Conservation (phyloP, 192 early-diverging fungal species). For the Polychytrium aggregatum region DNA sequence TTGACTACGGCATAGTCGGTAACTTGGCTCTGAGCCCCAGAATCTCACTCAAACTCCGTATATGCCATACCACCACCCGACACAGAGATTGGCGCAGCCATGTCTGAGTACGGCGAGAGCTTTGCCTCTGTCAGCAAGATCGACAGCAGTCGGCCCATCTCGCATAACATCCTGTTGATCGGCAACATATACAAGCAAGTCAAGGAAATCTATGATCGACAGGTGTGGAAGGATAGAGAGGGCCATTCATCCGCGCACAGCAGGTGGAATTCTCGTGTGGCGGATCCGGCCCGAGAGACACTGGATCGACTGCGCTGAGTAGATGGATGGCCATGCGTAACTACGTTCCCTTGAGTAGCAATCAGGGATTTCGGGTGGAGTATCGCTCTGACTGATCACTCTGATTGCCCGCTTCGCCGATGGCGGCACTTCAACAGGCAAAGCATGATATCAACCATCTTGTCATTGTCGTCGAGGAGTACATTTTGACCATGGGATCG, state of each 20-base stretch:
- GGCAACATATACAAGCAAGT: conserved; percentile 74
- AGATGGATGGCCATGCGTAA: too few relatives aligned
- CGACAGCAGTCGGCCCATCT: conserved; percentile 58
- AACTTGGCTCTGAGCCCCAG: conserved; percentile 65
- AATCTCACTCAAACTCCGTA: conserved; percentile 5
- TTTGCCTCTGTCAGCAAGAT: conserved; percentile 58
- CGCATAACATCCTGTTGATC: conserved; percentile 56
- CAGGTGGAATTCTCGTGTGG: too few relatives aligned
- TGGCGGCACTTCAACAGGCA: conserved; percentile 29
- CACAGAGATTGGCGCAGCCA: conserved; percentile 36
- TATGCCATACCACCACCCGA: conserved; percentile 15
- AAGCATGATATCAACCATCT: conserved; percentile 62
- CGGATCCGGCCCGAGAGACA: background rate
- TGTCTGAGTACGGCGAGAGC: conserved; percentile 71
- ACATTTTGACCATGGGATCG: conserved; percentile 74
- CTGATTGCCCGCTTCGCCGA: too few relatives aligned
- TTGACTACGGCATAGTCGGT: conserved; percentile 65
- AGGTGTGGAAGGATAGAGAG: conserved; percentile 7
- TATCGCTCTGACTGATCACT: too few relatives aligned
- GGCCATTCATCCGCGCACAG: too few relatives aligned
- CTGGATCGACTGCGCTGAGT: too few relatives aligned
- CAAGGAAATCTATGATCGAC: too few relatives aligned
- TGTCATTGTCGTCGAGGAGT: conserved; percentile 75
- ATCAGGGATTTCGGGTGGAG: too few relatives aligned
- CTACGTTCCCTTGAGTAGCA: too few relatives aligned